Evolutionary conservation across 2,329 filamentous ascomycete species (phyloP).

Genomic region (Whalleya microplaca): DNA sequence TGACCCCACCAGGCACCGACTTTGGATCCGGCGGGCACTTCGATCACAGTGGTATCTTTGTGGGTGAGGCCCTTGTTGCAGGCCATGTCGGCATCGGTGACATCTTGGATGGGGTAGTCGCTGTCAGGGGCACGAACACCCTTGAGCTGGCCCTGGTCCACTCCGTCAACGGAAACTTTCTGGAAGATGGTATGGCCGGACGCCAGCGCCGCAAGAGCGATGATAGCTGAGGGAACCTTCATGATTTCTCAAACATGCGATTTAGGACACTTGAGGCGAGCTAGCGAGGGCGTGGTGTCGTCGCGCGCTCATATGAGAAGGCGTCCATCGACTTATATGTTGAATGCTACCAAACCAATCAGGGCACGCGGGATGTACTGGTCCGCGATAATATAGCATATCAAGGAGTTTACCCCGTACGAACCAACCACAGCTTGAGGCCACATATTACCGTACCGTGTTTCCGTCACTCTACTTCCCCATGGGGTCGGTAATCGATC

Average conservation of each 20-base stretch:
- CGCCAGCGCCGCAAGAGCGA: conserved; percentile 18
- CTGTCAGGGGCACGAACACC: conserved; percentile 53
- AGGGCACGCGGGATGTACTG: conserved; percentile 11
- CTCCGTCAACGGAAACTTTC: conserved; percentile 50
- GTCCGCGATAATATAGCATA: conserved; percentile 20
- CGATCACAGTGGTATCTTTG: conserved; percentile 45
- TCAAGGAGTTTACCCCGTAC: conserved; percentile 13
- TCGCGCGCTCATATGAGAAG: neutral
- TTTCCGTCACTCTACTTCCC: neutral
- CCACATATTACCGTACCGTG: conserved; percentile 6
- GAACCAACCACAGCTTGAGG: conserved; percentile 4
- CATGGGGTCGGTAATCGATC: conserved; percentile 3
- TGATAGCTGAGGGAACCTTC: conserved; percentile 22
- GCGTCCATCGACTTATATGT: conserved; percentile 17
- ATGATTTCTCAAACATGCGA: conserved; percentile 3
- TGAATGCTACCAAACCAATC: conserved; percentile 8
- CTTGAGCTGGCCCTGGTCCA: conserved; percentile 52
- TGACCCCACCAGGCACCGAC: conserved; percentile 55
- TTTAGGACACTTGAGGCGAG: neutral
- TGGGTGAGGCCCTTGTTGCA: conserved; percentile 48
- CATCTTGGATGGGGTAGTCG: conserved; percentile 55
- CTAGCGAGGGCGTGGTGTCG: neutral
- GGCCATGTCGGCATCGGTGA: conserved; percentile 49
- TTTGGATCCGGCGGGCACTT: conserved; percentile 51
- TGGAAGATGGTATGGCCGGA: conserved; percentile 27